Evolutionary conservation across 345 rosid genomes (phyloP).

Genomic region (Gossypium arboreum): DNA sequence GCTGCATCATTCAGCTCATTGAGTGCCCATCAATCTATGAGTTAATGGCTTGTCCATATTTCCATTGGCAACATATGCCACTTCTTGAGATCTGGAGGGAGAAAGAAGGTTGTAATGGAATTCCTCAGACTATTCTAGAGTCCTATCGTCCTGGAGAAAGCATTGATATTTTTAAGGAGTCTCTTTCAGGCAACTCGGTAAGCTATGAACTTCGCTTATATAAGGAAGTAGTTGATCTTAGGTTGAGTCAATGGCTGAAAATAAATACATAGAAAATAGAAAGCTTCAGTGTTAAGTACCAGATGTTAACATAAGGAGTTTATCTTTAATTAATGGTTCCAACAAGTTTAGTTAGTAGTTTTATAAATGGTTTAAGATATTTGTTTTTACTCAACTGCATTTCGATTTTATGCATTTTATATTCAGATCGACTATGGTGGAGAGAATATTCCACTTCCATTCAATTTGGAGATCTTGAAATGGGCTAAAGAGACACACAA

Average conservation of each 20-base stretch:
- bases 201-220: slow-evolving; percentile 25
- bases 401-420: neutral
- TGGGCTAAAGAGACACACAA: slow-evolving; percentile 72
- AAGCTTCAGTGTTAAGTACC: neutral
- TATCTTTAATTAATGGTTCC: neutral
- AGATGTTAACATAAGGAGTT: neutral
- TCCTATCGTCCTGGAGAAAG: slow-evolving; percentile 57
- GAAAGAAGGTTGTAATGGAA: slow-evolving; percentile 42
- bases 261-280: neutral
- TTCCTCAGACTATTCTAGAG: slow-evolving; percentile 49
- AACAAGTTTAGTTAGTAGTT: neutral
- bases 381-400: slow-evolving; percentile 7
- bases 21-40: slow-evolving; percentile 90
- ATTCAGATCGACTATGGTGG: slow-evolving; percentile 67
- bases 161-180: slow-evolving; percentile 51
- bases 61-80: slow-evolving; percentile 60
- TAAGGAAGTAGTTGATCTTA: neutral
- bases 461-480: slow-evolving; percentile 77
- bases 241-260: neutral
- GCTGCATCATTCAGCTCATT: slow-evolving; percentile 57
- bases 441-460: slow-evolving; percentile 60
- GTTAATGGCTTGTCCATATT: slow-evolving; percentile 71
- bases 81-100: slow-evolving; percentile 73
- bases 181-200: slow-evolving; percentile 71
- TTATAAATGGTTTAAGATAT: neutral